These are phyloP conservation scores for Ceriops tagal DNA, from an alignment of 345 rosid genomes.

Conservation along the genomic window DNA sequence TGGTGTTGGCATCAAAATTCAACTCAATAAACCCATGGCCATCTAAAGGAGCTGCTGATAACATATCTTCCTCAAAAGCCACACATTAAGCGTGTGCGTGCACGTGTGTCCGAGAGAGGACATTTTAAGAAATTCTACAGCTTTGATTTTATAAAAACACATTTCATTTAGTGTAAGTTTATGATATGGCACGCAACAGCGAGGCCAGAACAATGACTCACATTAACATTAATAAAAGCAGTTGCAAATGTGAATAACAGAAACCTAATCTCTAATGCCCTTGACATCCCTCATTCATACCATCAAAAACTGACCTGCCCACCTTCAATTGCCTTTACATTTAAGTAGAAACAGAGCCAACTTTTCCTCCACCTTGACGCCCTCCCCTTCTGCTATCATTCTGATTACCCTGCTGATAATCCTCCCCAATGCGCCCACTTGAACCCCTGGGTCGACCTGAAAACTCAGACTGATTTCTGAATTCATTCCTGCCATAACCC, in stretches of 20 bases:
- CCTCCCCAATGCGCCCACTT: constrained; percentile 39
- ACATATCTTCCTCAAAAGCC: too few relatives aligned
- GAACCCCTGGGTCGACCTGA: constrained; percentile 53
- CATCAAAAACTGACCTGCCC: constrained; percentile 32
- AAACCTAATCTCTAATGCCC: constrained; percentile 19
- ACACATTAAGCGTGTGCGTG: too few relatives aligned
- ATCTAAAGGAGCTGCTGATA: too few relatives aligned
- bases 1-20: too few relatives aligned
- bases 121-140: constrained; percentile 8
- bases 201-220: neutral
- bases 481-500: constrained; percentile 47
- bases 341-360: constrained; percentile 13
- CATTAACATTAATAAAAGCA: constrained; percentile 14
- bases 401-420: constrained; percentile 44
- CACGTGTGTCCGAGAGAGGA: neutral
- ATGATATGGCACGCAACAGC: constrained; percentile 25
- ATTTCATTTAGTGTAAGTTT: constrained; percentile 22
- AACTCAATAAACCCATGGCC: too few relatives aligned
- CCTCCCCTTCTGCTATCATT: constrained; percentile 20
- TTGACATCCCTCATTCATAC: constrained; percentile 24
- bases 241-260: constrained; percentile 19
- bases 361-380: constrained; percentile 19
- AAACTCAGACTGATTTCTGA: constrained; percentile 47
- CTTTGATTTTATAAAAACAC: constrained; percentile 12
- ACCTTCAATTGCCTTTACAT: constrained; percentile 3